A percentile compares a stretch with the other conserved stretches of the same genome.
Conservation (phyloP, 805 yeast genomes). For the Sungouiella thailandica region DNA sequence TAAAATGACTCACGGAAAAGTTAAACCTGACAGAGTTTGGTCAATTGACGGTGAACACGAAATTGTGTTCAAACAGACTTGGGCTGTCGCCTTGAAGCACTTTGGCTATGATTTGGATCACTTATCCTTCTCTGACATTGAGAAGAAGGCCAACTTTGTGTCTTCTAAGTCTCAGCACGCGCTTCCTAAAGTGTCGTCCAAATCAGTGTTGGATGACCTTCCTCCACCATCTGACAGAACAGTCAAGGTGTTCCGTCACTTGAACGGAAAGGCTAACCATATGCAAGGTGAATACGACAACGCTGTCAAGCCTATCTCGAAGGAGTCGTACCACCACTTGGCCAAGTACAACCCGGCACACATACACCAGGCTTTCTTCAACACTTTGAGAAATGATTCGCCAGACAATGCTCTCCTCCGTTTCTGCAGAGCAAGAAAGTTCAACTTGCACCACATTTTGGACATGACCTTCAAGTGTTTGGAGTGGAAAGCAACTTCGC, state of each 20-base stretch:
- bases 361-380: constrained; percentile 13
- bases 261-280: constrained; percentile 8
- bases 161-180: constrained; percentile 10
- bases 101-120: constrained; percentile 15
- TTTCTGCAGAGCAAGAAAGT: constrained; percentile 15
- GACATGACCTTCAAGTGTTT: constrained; percentile 12
- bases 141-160: constrained; percentile 6
- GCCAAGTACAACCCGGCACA: constrained; percentile 8
- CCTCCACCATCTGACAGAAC: constrained; percentile 10
- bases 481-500: constrained; percentile 13
- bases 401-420: constrained; percentile 15
- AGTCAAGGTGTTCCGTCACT: constrained; percentile 3
- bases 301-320: constrained; percentile 5
- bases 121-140: constrained; percentile 9
- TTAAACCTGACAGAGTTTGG: constrained; percentile 15
- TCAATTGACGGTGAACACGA: constrained; percentile 49
- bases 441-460: constrained; percentile 8
- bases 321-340: constrained; percentile 6
- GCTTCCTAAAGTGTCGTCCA: constrained; percentile 9
- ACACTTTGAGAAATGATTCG: constrained; percentile 11
- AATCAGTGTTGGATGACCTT: constrained; percentile 6
- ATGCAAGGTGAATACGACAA: constrained; percentile 8
- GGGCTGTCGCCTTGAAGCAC: constrained; percentile 58
- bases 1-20: constrained; percentile 3
- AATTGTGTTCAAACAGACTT: constrained; percentile 57